These are phyloP conservation scores for Castanopsis chinensis DNA, from an alignment of 306 rosid genomes.

Conservation along the genomic window DNA sequence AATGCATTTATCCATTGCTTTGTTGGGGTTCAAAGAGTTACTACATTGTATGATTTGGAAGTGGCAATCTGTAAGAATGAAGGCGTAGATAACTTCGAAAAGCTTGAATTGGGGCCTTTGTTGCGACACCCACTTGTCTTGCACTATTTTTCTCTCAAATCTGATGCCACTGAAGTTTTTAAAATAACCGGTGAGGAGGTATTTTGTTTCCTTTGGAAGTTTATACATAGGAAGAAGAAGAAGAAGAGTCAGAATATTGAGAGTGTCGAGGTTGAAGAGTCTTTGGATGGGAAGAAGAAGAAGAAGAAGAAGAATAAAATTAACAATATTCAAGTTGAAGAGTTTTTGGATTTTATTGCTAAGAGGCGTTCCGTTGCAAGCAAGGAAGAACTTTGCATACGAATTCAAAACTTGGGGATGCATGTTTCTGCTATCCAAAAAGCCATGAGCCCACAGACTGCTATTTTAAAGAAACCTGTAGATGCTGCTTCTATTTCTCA, in stretches of 20 bases:
- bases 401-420: slow-evolving; percentile 66
- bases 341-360: slow-evolving; percentile 72
- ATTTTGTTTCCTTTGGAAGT: slow-evolving; percentile 42
- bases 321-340: slow-evolving; percentile 41
- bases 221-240: slow-evolving; percentile 17
- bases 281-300: slow-evolving; percentile 38
- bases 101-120: slow-evolving; percentile 77
- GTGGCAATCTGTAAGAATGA: slow-evolving; percentile 71
- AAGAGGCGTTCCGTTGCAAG: slow-evolving; percentile 39
- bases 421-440: slow-evolving; percentile 49
- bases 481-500: slow-evolving; percentile 47
- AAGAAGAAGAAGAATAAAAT: too few species aligned
- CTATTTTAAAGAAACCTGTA: slow-evolving; percentile 26
- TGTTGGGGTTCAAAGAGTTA: slow-evolving; percentile 70
- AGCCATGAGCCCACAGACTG: slow-evolving; percentile 48
- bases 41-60: slow-evolving; percentile 78
- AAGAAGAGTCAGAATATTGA: too few species aligned
- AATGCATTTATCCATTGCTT: slow-evolving; percentile 90
- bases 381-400: slow-evolving; percentile 75
- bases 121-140: slow-evolving; percentile 69
- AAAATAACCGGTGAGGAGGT: slow-evolving; percentile 62
- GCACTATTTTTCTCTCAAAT: slow-evolving; percentile 62
- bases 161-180: slow-evolving; percentile 49
- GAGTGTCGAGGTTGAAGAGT: slow-evolving; percentile 45
- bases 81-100: slow-evolving; percentile 64